Evolutionary conservation across 2,329 filamentous ascomycete species (phyloP).

Genomic region (Cordyceps javanica): DNA sequence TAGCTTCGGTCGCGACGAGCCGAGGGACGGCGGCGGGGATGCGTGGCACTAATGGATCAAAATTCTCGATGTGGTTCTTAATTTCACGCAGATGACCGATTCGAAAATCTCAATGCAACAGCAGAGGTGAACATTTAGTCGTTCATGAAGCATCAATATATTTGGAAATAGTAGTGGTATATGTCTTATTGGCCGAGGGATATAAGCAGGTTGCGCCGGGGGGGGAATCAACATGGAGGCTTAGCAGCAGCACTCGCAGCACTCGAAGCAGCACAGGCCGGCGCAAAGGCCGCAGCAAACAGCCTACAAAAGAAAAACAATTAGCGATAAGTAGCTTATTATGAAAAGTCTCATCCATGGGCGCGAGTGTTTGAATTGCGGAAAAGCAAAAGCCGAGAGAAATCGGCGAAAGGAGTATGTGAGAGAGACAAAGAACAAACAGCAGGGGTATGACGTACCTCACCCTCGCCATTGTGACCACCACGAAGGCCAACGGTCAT

Average conservation of each 20-base stretch:
- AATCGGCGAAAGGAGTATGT: neutral
- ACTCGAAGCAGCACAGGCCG: constrained; percentile 35
- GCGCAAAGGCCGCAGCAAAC: constrained; percentile 36
- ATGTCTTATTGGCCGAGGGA: neutral
- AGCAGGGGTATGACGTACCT: constrained; percentile 21
- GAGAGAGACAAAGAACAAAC: neutral
- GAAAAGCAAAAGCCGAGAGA: no score
- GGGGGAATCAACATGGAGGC: neutral
- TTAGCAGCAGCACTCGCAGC: constrained; percentile 24
- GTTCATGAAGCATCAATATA: no score
- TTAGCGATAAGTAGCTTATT: constrained; percentile 11
- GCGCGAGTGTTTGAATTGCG: neutral
- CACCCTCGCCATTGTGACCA: constrained; percentile 27
- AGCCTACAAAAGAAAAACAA: constrained; percentile 22
- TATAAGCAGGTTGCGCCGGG: neutral
- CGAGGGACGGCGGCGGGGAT: neutral
- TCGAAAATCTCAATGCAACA: no score
- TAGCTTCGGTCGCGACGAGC: neutral
- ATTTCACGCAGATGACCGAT: neutral
- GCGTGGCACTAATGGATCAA: neutral
- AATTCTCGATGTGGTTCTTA: neutral
- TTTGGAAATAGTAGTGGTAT: neutral
- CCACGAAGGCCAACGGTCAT: constrained; percentile 31
- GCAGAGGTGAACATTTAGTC: no score
- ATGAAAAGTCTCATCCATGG: no score